Evolutionary conservation across 768 basidiomycete genomes (phyloP).

Genomic region (Mycena albidolilacea): DNA sequence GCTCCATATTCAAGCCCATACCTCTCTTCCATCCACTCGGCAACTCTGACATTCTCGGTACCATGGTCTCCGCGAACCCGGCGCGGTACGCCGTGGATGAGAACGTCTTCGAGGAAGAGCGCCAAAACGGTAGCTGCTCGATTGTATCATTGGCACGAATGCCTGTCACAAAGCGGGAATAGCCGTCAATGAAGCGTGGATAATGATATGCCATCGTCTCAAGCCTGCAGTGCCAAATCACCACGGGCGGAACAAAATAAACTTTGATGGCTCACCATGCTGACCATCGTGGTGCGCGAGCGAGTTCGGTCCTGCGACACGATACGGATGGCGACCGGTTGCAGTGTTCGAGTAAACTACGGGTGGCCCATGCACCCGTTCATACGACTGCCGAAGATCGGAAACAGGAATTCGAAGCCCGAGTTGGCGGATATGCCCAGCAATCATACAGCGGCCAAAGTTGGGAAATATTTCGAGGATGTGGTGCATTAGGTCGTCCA

Average conservation of each 20-base stretch:
- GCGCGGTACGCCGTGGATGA: not conserved
- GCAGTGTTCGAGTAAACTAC: conserved; percentile 39
- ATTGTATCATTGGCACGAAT: not conserved
- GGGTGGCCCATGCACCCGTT: conserved; percentile 37
- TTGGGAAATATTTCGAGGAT: conserved; percentile 53
- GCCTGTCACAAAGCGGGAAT: conserved; percentile 6
- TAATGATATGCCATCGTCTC: conserved; percentile 50
- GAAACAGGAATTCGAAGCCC: conserved; percentile 42
- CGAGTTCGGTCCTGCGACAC: conserved; percentile 42
- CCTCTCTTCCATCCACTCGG: not conserved
- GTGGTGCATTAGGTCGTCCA: conserved; percentile 51
- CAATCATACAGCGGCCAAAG: conserved; percentile 46
- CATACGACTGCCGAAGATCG: conserved; percentile 21
- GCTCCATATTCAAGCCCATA: not conserved
- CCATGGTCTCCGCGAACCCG: not conserved
- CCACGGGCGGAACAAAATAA: not conserved
- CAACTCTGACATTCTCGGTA: not conserved
- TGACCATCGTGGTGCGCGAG: conserved; percentile 43
- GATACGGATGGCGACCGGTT: conserved; percentile 36
- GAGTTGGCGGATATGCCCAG: conserved; percentile 43
- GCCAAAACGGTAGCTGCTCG: not conserved
- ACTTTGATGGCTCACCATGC: conserved; percentile 33
- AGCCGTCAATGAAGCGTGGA: conserved; percentile 52
- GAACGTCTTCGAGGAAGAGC: not conserved
- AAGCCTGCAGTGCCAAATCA: conserved; percentile 40